These are phyloP conservation scores for Pythium dissimile DNA, from an alignment of 352 stramenopile species.

Conservation along the genomic window DNA sequence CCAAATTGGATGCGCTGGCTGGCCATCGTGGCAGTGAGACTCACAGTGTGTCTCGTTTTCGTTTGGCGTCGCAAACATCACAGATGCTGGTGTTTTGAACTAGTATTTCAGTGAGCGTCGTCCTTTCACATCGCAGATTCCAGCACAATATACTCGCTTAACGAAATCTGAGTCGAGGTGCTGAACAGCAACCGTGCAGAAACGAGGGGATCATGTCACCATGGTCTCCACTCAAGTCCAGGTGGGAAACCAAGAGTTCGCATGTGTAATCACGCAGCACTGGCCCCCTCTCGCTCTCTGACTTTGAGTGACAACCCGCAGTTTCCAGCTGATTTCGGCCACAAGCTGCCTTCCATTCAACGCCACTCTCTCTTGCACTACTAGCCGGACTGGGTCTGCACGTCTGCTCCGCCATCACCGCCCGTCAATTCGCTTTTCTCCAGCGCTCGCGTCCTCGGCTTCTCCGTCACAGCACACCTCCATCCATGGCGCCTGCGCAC, in stretches of 20 bases:
- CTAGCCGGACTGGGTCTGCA: not conserved
- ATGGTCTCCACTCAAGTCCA: not conserved
- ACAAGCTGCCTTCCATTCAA: slow-evolving; percentile 10
- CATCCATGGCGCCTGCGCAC: slow-evolving; percentile 9
- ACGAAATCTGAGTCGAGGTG: not conserved
- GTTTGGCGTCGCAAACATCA: not conserved
- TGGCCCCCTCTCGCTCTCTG: not conserved
- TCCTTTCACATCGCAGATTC: not conserved
- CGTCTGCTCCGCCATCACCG: not conserved
- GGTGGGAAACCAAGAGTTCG: not conserved
- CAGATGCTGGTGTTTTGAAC: not conserved
- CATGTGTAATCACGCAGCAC: not conserved
- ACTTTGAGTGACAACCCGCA: not conserved
- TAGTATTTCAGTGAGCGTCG: not conserved
- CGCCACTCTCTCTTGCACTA: slow-evolving; percentile 7
- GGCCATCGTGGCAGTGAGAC: no score
- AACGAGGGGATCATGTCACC: not conserved
- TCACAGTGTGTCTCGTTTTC: not conserved
- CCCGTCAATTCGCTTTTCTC: slow-evolving; percentile 4
- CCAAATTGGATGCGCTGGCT: no score
- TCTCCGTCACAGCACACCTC: no score
- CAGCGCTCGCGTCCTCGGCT: not conserved
- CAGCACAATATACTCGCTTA: not conserved
- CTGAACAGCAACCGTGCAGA: not conserved
- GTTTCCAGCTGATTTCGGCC: not conserved